Percentiles rank a stretch among this genome's conserved stretches.
phyloP scores from a whole-genome alignment of 2,329 filamentous ascomycete genomes.

The Colletotrichum noveboracense region DNA sequence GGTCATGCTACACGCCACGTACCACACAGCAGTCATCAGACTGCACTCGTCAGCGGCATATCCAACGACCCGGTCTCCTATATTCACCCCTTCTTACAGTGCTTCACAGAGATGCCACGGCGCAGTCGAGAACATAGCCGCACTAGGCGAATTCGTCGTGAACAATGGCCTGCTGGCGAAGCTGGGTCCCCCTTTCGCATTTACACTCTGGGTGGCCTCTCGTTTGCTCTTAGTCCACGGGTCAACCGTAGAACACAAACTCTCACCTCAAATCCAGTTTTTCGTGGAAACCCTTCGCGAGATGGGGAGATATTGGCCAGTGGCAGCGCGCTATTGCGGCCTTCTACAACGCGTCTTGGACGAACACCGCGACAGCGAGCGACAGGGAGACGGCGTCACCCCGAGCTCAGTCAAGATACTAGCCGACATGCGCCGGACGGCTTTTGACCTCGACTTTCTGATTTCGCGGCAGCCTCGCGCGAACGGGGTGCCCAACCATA shows the following conservation, averaged over 20 bases:
- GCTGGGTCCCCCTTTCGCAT: conserved; percentile 89
- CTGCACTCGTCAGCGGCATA: conserved; percentile 93
- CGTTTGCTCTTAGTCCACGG: conserved; percentile 87
- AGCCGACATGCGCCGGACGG: conserved; percentile 89
- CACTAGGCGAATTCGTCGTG: conserved; percentile 79
- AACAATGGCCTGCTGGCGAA: conserved; percentile 77
- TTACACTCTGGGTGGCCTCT: conserved; percentile 90
- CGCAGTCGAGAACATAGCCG: conserved; percentile 83
- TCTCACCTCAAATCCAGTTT: conserved; percentile 79
- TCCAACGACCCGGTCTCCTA: conserved; percentile 84
- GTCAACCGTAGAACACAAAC: conserved; percentile 84
- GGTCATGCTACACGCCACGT: conserved; percentile 91
- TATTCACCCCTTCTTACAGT: conserved; percentile 88
- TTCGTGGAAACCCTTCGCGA: conserved; percentile 83
- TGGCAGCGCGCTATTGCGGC: conserved; percentile 80
- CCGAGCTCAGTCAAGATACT: conserved; percentile 86
- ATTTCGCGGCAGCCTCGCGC: conserved; percentile 78
- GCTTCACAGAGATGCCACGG: conserved; percentile 83
- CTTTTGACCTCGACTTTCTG: conserved; percentile 87
- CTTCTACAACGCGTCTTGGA: conserved; percentile 84
- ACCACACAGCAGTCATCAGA: conserved; percentile 87
- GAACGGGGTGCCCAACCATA: conserved; percentile 37
- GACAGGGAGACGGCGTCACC: conserved; percentile 75
- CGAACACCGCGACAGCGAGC: conserved; percentile 81
- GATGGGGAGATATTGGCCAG: conserved; percentile 85